These are phyloP conservation scores for Diaporthe sp. DNA, from an alignment of 2,329 filamentous ascomycete genomes.

Conservation along the genomic window DNA sequence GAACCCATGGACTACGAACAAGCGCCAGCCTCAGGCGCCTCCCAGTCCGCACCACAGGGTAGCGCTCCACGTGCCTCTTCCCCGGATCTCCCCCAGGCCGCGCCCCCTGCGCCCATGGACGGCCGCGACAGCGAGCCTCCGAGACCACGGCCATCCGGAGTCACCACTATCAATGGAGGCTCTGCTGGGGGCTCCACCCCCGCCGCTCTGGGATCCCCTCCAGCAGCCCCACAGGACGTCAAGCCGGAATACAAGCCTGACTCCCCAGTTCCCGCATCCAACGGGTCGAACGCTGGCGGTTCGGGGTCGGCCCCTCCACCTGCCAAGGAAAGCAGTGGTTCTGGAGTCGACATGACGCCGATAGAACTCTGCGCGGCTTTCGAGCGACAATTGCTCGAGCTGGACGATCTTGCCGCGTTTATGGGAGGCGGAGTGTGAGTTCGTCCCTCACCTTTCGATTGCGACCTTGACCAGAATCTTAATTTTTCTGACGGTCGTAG, in stretches of 20 bases:
- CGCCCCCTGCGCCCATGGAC: slow-evolving; percentile 46
- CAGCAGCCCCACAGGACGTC: slow-evolving; percentile 43
- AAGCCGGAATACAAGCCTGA: slow-evolving; percentile 48
- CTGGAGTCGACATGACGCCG: slow-evolving; percentile 67
- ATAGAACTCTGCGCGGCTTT: slow-evolving; percentile 71
- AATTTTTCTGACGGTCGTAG: slow-evolving; percentile 40
- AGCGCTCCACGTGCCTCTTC: slow-evolving; percentile 44
- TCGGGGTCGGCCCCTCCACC: slow-evolving; percentile 38
- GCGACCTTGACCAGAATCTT: slow-evolving; percentile 32
- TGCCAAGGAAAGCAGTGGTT: slow-evolving; percentile 40
- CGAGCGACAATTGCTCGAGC: slow-evolving; percentile 71
- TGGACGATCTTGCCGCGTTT: slow-evolving; percentile 73
- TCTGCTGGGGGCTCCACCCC: slow-evolving; percentile 64
- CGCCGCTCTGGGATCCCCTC: slow-evolving; percentile 58
- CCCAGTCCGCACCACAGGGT: slow-evolving; percentile 45
- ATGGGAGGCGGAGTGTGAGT: slow-evolving; percentile 73
- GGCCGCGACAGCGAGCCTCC: slow-evolving; percentile 69
- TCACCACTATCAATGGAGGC: slow-evolving; percentile 72
- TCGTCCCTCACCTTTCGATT: slow-evolving; percentile 29
- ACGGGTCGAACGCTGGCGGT: slow-evolving; percentile 46
- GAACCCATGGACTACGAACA: slow-evolving; percentile 73
- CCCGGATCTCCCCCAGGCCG: slow-evolving; percentile 43
- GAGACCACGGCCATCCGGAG: slow-evolving; percentile 64
- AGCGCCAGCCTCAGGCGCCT: slow-evolving; percentile 50
- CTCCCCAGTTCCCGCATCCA: slow-evolving; percentile 50